Conservation (phyloP, 352 stramenopile species). For the Labyrinthula sp. region DNA sequence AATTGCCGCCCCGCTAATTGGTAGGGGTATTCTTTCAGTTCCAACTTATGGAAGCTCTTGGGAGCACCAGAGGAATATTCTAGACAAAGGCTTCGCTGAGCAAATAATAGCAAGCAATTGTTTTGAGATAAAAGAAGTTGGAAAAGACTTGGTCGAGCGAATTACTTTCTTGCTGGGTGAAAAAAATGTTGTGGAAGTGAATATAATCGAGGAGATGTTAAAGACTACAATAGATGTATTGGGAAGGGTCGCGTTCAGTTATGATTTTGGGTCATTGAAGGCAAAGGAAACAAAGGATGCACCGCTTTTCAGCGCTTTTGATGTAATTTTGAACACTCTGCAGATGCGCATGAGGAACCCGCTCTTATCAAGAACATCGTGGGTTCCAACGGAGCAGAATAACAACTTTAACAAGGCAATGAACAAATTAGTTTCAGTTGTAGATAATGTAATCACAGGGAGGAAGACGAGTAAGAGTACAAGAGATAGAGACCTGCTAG, state of each 20-base stretch:
- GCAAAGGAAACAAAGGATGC: conserved; percentile 10
- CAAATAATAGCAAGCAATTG: conserved; percentile 4
- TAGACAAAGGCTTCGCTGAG: conserved; percentile 16
- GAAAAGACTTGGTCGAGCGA: neutral
- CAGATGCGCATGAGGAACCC: conserved; percentile 12
- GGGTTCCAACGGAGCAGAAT: conserved; percentile 3
- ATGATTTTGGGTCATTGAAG: conserved; percentile 17
- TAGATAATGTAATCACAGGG: conserved; percentile 8
- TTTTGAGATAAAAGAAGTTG: neutral
- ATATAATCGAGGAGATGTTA: conserved; percentile 18
- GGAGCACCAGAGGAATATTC: conserved; percentile 9
- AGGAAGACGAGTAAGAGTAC: no score
- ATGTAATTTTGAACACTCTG: conserved; percentile 21
- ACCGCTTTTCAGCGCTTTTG: conserved; percentile 11
- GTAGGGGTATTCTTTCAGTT: conserved; percentile 8
- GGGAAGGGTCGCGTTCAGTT: conserved; percentile 11
- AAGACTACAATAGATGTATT: conserved; percentile 25
- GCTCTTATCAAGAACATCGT: conserved; percentile 2
- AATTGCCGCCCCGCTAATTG: conserved; percentile 18
- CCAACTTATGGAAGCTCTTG: conserved; percentile 7
- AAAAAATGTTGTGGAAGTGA: neutral
- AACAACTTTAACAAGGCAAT: conserved; percentile 15
- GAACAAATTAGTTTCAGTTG: conserved; percentile 7
- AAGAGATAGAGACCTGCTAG: conserved; percentile 15
- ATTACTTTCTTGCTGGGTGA: conserved; percentile 12